phyloP scores from a whole-genome alignment of 2,329 filamentous ascomycete genomes.

The Talaromyces pinophilus region DNA sequence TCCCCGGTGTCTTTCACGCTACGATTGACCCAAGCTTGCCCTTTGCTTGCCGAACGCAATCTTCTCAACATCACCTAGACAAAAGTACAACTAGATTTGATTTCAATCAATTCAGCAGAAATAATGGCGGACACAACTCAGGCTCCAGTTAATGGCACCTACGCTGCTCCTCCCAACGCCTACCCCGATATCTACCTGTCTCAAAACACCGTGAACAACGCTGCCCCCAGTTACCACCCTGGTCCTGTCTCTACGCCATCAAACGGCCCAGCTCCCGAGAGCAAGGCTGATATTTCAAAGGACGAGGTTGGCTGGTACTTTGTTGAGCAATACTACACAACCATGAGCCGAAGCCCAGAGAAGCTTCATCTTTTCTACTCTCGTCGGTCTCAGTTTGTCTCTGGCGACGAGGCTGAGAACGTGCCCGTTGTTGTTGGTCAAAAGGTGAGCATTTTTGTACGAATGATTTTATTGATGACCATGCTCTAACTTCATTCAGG shows the following conservation, averaged over 20 bases:
- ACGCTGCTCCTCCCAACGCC: slow-evolving; percentile 43
- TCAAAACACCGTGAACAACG: slow-evolving; percentile 38
- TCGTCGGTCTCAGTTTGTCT: slow-evolving; percentile 93
- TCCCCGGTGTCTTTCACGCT: not conserved
- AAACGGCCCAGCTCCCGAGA: slow-evolving; percentile 39
- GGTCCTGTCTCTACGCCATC: slow-evolving; percentile 43
- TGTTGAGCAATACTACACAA: slow-evolving; percentile 99
- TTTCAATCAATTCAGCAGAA: slow-evolving; percentile 21
- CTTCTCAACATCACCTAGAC: not conserved
- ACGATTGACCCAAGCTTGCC: not conserved
- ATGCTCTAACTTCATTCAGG: slow-evolving; percentile 53
- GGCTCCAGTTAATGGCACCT: slow-evolving; percentile 46
- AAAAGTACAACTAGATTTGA: not conserved
- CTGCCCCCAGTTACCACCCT: slow-evolving; percentile 42
- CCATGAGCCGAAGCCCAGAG: slow-evolving; percentile 88
- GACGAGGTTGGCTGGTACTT: slow-evolving; percentile 99
- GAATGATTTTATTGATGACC: not conserved
- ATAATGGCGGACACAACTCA: slow-evolving; percentile 45
- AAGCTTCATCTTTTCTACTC: slow-evolving; percentile 96
- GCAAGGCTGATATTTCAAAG: slow-evolving; percentile 62
- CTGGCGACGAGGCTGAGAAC: slow-evolving; percentile 85
- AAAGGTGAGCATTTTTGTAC: slow-evolving; percentile 61
- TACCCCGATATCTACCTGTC: slow-evolving; percentile 41
- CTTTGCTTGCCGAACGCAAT: not conserved
- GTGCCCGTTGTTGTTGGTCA: slow-evolving; percentile 84